Evolutionary conservation across 2,329 filamentous ascomycete species (phyloP), one percentile per base, ranked within the genome.

Genomic region (Aspergillus persii): DNA sequence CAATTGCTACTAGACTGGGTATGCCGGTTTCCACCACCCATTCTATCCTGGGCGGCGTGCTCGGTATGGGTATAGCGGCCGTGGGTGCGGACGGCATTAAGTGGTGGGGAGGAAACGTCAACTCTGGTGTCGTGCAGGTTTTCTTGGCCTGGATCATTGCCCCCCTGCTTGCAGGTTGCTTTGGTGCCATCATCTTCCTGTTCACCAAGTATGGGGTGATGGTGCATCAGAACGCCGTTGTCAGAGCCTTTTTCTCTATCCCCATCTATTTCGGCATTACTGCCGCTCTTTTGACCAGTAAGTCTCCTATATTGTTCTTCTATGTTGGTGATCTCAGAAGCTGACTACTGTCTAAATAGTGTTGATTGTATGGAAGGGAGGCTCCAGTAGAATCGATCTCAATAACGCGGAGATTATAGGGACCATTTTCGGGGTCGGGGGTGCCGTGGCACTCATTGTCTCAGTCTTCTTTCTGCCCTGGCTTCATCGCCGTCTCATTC

Each of bases 351-450:
- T 46, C n/a, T 6, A 3, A 12, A 15, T 30, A 64, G 62, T 65
- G 63, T 60, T 65, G n/a, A 65, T 65, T 18, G 63, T 65, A 9
- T 65, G 63, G 63, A 65, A 65, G 58, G 63, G 63, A 15, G 63
- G 63, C 8, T 56, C 49, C 3, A 61, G 56, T 49, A 54, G 59
- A 50, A 65, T 65, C 51, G 41, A 39, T 4, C 63, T 65, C n/a
- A 61, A 49, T 2, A 49, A 33, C 5, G 46, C 29, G 8, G 57
- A 62, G 53, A 61, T 55, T 3, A 58, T 54, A 1, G 63, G 63
- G 8, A 57, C 55, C 7, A 55, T 65, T n/a, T 51, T 63, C 4
- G 63, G 61, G 15, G 60, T 61, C 18, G 61, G 59, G 18, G 61
- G 48, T 15, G 63, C 56, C 23, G 57, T 65, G 26, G 56, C 54